Evolutionary conservation across 2,329 filamentous ascomycete genomes (phyloP).

Genomic region (Pochonia chlamydosporia): DNA sequence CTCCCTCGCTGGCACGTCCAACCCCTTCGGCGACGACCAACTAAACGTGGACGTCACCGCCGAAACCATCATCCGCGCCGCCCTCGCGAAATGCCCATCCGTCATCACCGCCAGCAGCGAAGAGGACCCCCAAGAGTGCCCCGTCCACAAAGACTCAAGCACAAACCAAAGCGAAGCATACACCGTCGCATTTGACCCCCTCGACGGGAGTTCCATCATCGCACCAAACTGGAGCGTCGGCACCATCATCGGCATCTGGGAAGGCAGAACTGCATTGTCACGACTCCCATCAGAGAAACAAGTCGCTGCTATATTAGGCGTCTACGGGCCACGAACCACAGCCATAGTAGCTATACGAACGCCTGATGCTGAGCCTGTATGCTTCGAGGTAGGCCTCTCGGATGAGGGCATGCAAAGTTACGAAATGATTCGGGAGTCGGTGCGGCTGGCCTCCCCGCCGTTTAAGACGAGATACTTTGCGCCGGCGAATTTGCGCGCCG

Average conservation of each 20-base stretch:
- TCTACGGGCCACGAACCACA: constrained; percentile 49
- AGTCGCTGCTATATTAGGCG: constrained; percentile 45
- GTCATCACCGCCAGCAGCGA: constrained; percentile 52
- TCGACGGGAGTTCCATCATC: constrained; percentile 58
- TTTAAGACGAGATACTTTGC: constrained; percentile 54
- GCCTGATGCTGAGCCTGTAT: constrained; percentile 30
- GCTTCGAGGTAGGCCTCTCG: constrained; percentile 46
- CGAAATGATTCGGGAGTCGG: constrained; percentile 33
- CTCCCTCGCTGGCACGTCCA: constrained; percentile 41
- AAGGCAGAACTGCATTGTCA: constrained; percentile 38
- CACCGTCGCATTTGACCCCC: constrained; percentile 56
- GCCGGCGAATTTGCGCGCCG: constrained; percentile 54
- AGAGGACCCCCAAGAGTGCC: constrained; percentile 50
- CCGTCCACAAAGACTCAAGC: constrained; percentile 12
- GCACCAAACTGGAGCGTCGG: constrained; percentile 53
- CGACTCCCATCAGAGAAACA: constrained; percentile 34
- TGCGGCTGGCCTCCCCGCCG: constrained; percentile 32
- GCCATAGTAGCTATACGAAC: constrained; percentile 49
- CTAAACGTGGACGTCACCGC: constrained; percentile 51
- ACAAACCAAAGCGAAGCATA: constrained; percentile 36
- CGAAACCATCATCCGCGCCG: constrained; percentile 41
- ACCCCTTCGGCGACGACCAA: constrained; percentile 54
- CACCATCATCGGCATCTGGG: constrained; percentile 56
- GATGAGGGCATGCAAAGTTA: constrained; percentile 17
- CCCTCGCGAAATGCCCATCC: constrained; percentile 36